Evolutionary conservation across 2,329 filamentous ascomycete genomes (phyloP), one percentile per base, ranked within the genome.

Genomic region (Colletotrichum liriopes): DNA sequence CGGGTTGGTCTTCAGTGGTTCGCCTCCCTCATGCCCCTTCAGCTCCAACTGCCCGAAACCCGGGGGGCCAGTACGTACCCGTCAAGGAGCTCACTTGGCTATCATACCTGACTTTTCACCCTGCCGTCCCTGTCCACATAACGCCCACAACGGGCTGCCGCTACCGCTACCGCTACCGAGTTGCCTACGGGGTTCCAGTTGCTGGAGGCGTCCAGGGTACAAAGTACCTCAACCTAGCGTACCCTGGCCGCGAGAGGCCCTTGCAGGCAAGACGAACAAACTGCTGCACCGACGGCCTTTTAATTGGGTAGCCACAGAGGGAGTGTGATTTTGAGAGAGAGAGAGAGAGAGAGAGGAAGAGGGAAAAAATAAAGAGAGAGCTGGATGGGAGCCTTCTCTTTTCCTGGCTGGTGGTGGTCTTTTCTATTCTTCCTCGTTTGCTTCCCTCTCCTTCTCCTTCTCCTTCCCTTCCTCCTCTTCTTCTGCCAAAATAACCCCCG

Each of bases 211-310:
- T 37, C n/a, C 47, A 52, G 60, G 60, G 47, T 51, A 63, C 47
- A 26, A 41, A 63, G 47, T 52, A 63, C 32, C 47, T 66, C 26
- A 35, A 39, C 45, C 41, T 67, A 67, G 65, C 65, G 66, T 52
- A 67, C 45, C 59, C 60, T 54, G 64, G 56, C 51, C 12, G 54
- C 65, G 54, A 69, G 65, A 72, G 70, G 70, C 65, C 65, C 70
- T 69, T 72, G 69, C 70, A 65, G 65, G 63, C 52, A 47, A 71
- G 58, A 67, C 65, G 45, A 43, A 65, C 69, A 71, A 68, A 52
- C 60, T 9, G 60, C 60, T 52, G 47, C 60, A 63, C 47, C n/a
- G 26, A 26, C 60, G 49, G 12, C 47, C 47, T 63, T 52, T 52
- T 52, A 52, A 63, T 63, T 63, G 60, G 60, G 35, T 41, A 26